Base-by-base conservation (phyloP, 257 asterid genomes). In the Solanum pimpinellifolium region DNA sequence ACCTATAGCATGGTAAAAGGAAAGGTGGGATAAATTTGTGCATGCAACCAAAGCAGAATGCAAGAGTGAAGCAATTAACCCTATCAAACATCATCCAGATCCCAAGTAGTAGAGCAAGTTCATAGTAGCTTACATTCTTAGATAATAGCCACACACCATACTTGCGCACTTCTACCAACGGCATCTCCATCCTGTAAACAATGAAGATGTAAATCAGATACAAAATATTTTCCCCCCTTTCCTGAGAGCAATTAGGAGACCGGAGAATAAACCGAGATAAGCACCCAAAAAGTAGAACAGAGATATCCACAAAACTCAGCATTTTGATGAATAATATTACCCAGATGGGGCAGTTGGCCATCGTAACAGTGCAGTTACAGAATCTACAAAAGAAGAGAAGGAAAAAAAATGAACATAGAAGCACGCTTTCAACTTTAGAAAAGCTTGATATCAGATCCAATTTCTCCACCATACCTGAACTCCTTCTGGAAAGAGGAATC, bases 261-360 rank as follows among this genome's bases (percentile, higher is more conserved):
- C 69, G 52, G 69, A 46, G 8, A 25, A 85, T 15, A 27, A 52
- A 31, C 41, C 88, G 52, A 72, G 83, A 8, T 39, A 85, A 56
- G 49, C 39, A 6, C 81, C 11, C 60, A 35, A 31, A 10, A 52
- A 76, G 59, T 42, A 85, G 68, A 47, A 16, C 7, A 81, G 85
- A 81, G 66, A 49, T 10, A 81, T 49, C 69, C 29, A 81, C 44
- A 81, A 47, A 81, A 47, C 82, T 65, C 56, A 88, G 88, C 85
- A 85, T 85, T 87, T 89, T 72, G 37, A 49, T 65, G 82, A 90
- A 31, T 83, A 83, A 68, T 84, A 84, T 92, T 94, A 97, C 98
- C 99, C 96, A 88, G 92, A 66, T 42, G 99, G 99, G 87, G 99
- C 98, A 90, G 99, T 97, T 87, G 99, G 99, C 99, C 99, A 97